A percentile compares a stretch with the other conserved stretches of the same genome.
Evolutionary conservation across 140 eudicot species (phyloP).

Genomic region (Eryngium alpinum): DNA sequence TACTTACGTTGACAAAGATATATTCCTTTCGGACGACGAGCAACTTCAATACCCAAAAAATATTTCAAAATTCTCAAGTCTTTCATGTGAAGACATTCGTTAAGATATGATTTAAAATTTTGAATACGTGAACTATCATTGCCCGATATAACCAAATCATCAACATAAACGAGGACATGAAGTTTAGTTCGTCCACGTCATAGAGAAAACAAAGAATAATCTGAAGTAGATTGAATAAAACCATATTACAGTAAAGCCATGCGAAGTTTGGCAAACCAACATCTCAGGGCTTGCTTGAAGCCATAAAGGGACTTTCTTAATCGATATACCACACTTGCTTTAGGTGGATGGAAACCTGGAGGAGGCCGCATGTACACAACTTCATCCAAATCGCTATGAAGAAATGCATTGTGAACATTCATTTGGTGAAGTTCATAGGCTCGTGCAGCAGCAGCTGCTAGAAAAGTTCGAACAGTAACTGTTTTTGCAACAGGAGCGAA

Average conservation of each 20-base stretch:
- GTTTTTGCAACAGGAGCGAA: not conserved
- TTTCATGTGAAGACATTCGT: not conserved
- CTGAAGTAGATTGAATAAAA: not conserved
- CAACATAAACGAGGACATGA: not conserved
- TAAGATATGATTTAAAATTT: not conserved
- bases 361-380: not conserved
- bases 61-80: not conserved
- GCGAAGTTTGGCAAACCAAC: constrained; percentile 1
- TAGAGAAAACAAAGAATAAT: not conserved
- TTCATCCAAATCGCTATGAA: not conserved
- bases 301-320: not conserved
- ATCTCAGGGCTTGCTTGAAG: not conserved
- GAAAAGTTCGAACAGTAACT: not conserved
- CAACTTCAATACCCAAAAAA: not conserved
- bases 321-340: not conserved
- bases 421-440: not conserved
- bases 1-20: not conserved
- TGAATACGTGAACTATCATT: not conserved
- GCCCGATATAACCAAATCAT: not conserved
- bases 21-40: not conserved
- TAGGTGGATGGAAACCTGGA: not conserved
- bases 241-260: not conserved
- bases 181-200: too few species aligned
- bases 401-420: not conserved
- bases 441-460: not conserved